A percentile compares a stretch with the other conserved stretches of the same genome.
phyloP scores from a whole-genome alignment of 495 filamentous ascomycete genomes.

The Pyronema domesticum region DNA sequence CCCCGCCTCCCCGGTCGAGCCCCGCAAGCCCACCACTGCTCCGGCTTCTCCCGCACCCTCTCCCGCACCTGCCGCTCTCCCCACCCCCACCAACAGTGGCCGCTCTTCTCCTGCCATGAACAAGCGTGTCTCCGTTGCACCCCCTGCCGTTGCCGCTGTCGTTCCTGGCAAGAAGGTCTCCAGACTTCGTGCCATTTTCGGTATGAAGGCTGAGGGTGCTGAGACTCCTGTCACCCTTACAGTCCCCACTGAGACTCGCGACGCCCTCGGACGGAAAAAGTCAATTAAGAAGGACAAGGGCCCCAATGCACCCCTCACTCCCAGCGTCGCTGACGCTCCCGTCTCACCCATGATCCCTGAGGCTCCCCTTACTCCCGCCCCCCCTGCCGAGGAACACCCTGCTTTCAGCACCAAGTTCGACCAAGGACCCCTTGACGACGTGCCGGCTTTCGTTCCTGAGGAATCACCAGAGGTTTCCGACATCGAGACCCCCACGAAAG shows the following conservation, averaged over 20 bases:
- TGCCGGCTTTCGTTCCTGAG: constrained; percentile 66
- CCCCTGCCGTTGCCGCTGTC: not conserved
- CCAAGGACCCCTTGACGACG: constrained; percentile 73
- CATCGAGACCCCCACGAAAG: not conserved
- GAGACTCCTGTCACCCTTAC: constrained; percentile 9
- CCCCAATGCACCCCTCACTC: constrained; percentile 8
- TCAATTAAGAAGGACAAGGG: constrained; percentile 14
- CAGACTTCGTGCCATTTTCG: constrained; percentile 12
- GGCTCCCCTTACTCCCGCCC: constrained; percentile 3
- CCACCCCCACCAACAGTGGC: constrained; percentile 22
- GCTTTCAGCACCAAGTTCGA: constrained; percentile 51
- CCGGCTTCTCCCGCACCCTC: constrained; percentile 9
- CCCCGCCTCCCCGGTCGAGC: not conserved
- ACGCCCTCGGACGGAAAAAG: constrained; percentile 8
- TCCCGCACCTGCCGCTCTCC: constrained; percentile 4
- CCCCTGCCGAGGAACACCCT: not conserved
- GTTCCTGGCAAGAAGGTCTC: constrained; percentile 10
- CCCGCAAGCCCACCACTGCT: not conserved
- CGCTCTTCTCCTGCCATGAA: constrained; percentile 13
- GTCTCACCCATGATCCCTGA: not conserved
- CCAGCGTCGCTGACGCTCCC: not conserved
- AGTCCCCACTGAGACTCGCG: constrained; percentile 3
- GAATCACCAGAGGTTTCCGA: constrained; percentile 33
- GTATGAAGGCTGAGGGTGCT: constrained; percentile 21
- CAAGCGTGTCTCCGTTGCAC: not conserved